Evolutionary conservation across 257 asterid genomes (phyloP), one percentile per base, ranked within the genome.

Genomic region (Solanum chilense): DNA sequence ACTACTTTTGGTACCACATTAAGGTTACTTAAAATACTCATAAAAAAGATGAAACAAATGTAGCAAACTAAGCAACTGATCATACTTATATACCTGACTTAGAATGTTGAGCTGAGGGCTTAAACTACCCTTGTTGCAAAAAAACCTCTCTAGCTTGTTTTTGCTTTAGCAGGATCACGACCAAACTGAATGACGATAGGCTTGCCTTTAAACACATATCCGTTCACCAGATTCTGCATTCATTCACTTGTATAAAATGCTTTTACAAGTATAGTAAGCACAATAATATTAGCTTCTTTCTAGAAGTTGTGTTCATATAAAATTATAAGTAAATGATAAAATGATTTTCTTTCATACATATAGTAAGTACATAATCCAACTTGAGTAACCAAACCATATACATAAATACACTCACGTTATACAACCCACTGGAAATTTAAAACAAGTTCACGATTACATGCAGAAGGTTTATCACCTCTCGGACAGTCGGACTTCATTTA

Each of bases 181-280:
- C 98, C 98, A 89, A 97, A 97, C 90, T 95, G 99, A 91, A 97
- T 93, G 88, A 97, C 96, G 18, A 97, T 85, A 47, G 99, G 96
- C 93, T 97, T 95, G 80, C 97, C 97, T 92, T 95, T 95, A 39
- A 93, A 92, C 82, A 93, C 94, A 76, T 92, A 97, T 14, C 99
- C 99, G 56, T 97, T 94, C 62, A 91, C 98, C 37, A 89, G 89
- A 41, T 92, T 95, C 99, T 95, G 98, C 97, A 93, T 47, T 83
- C 62, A 74, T 74, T 71, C 45, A 81, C 45, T 78, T 81, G 29
- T 49, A 49, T 81, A 49, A 29, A 81, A 14, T 66, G 56, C 14
- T 88, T 87, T 69, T 81, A 23, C 58, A 85, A 74, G 39, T 45
- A 56, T 70, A 80, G 82, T 62, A 73, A 78, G 64, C 15, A 78